Evolutionary conservation across 1,284 basidiomycete genomes (phyloP), one percentile per base, ranked within the genome.

Genomic region (Sutorius eximius): DNA sequence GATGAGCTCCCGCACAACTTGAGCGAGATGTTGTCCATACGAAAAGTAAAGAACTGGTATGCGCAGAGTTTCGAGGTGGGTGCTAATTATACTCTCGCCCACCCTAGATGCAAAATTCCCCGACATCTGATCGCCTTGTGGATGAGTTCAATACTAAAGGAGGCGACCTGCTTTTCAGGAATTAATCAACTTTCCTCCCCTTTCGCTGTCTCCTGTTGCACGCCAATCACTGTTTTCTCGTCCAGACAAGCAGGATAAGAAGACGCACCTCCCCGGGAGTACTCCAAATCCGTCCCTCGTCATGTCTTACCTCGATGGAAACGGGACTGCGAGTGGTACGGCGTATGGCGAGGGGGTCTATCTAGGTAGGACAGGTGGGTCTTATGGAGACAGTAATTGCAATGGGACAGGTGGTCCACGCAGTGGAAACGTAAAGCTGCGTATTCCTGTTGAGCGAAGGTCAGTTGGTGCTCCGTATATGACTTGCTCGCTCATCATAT

Each of bases 41-140:
- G 89, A 61, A 94, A 92, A 68, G 96, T 99, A 61, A 96, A 96
- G 77, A 89, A 97, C 68, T 99, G 96, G 96, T 99, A 99, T 70
- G 96, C 95, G 0, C 93, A 99, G 77, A 95, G 93, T 16, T 99
- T 99, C 68, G 92, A 98, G 81, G 95, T 95, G 52, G 22, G 66
- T 58, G 58, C 83, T 76, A 34, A 29, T 22, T 32, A 33, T 43
- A 29, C 7, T 1, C 10, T 27, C n/a, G 33, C 20, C 34, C 20
- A 37, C 24, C 24, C n/a, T n/a, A 34, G 36, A 29, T 18, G 9
- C 22, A 29, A 32, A 40, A 15, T 33, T n/a, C 7, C 20, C 12
- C 32, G 7, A 27, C 10, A 20, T 49, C 11, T 15, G 16, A 46
- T 42, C 34, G 32, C n/a, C 18, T 37, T 24, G 27, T 47, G 49